Percentiles rank a stretch among this genome's conserved stretches.
Conservation (phyloP, 1,139 yeast genomes). For the Blastobotrys arbuscula region DNA sequence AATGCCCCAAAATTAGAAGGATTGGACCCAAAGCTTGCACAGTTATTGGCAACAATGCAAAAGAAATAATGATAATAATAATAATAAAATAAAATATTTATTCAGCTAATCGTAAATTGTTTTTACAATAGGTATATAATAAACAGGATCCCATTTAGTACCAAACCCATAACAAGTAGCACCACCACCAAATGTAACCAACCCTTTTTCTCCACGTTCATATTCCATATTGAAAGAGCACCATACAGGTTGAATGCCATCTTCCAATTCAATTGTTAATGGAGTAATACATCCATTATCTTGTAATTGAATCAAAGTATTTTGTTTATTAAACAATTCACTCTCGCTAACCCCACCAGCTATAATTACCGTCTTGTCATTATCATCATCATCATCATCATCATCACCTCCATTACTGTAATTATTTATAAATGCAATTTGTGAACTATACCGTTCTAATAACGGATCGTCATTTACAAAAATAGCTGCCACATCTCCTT, state of each 20-base stretch:
- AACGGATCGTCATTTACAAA: slow-evolving; percentile 21
- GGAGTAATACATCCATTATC: slow-evolving; percentile 17
- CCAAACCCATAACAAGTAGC: slow-evolving; percentile 85
- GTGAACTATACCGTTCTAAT: slow-evolving; percentile 47
- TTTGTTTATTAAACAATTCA: slow-evolving; percentile 37
- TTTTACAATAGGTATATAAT: not conserved
- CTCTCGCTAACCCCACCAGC: slow-evolving; percentile 57
- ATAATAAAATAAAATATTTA: not conserved
- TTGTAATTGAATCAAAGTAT: slow-evolving; percentile 39
- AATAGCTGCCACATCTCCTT: slow-evolving; percentile 1
- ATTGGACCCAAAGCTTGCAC: slow-evolving; percentile 32
- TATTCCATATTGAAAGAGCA: slow-evolving; percentile 50
- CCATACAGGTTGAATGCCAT: slow-evolving; percentile 43
- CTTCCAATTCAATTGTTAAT: slow-evolving; percentile 15
- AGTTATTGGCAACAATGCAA: slow-evolving; percentile 26
- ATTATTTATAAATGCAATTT: slow-evolving; percentile 24
- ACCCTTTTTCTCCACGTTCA: slow-evolving; percentile 12
- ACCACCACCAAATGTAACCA: slow-evolving; percentile 59
- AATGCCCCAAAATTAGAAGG: slow-evolving; percentile 22
- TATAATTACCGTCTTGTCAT: slow-evolving; percentile 35
- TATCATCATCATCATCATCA: slow-evolving; percentile 32
- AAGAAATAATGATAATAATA: not conserved
- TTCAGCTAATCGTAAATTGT: not conserved
- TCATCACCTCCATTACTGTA: slow-evolving; percentile 35
- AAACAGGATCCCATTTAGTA: slow-evolving; percentile 49